Evolutionary conservation across 2,329 filamentous ascomycete species (phyloP), one percentile per base, ranked within the genome.

Genomic region (Arachnomyces sp.): DNA sequence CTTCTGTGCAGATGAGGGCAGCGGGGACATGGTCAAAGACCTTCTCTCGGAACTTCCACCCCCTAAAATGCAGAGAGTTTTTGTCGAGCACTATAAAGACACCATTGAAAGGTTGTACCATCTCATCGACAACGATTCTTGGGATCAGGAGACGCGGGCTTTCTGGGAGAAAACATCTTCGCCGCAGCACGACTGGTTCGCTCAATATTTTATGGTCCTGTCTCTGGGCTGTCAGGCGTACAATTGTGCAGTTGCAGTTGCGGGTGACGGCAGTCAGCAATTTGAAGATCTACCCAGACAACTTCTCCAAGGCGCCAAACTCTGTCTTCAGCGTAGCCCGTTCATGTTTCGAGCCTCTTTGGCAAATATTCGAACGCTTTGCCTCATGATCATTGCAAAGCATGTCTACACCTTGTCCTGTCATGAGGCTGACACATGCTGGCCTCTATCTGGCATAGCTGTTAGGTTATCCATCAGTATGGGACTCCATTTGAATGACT

Each of bases 71-170:
- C 67, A 69, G 0, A 72, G 78, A 43, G 50, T 62, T 21, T 66
- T 78, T 2, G 62, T 78, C 7, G 65, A 71, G 11, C 60, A 56
- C 29, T 79, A 79, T 56, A 60, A 81, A n/a, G 61, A 71, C 36
- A 71, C 71, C 0, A 65, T 73, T 38, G 76, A 80, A 50, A 67
- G 69, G 0, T 63, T 74, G 7, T 67, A 75, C 44, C 69, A 77
- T 3, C 64, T 82, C 12, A 43, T 82, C 4, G 73, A 82, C 51
- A 52, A 75, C 1, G 75, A 77, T 0, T 70, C 69, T 0, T 81
- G 82, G 44, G 60, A 59, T 30, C 59, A 59, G 4, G 72, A 77
- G 15, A 80, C 79, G 45, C 71, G 76, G 16, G 62, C 65, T 0
- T 46, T 76, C 1, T 81, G 76, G 75, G 29, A 39, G 8, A 42